Percentiles rank a stretch among this genome's conserved stretches.
Evolutionary conservation across 2,329 filamentous ascomycete genomes (phyloP).

Genomic region (Penicillium sp.): DNA sequence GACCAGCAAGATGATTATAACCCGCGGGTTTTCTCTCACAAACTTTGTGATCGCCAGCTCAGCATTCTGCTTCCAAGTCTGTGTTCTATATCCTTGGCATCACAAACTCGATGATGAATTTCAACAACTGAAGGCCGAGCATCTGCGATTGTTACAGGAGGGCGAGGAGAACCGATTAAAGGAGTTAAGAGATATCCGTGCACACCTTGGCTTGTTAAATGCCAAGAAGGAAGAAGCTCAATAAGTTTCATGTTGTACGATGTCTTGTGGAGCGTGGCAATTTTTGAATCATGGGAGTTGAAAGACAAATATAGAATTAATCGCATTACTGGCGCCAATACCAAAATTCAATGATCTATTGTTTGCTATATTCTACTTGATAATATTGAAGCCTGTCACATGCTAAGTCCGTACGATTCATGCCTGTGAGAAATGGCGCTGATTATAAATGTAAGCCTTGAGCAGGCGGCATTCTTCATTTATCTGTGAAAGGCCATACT

Average conservation of each 20-base stretch:
- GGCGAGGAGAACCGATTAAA: no score
- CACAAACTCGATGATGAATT: constrained; percentile 64
- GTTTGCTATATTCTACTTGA: no score
- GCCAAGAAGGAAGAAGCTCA: no score
- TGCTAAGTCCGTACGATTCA: no score
- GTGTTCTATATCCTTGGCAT: constrained; percentile 70
- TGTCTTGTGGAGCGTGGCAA: neutral
- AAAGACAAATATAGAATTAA: no score
- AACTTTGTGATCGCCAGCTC: constrained; percentile 67
- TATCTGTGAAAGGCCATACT: neutral
- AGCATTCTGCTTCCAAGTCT: constrained; percentile 66
- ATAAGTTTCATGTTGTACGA: neutral
- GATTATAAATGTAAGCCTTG: no score
- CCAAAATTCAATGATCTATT: no score
- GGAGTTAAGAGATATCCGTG: no score
- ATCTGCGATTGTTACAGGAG: constrained; percentile 40
- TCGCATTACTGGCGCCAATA: no score
- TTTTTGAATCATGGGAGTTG: neutral
- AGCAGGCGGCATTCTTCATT: no score
- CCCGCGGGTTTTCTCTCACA: constrained; percentile 57
- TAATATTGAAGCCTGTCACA: no score
- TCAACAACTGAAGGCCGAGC: constrained; percentile 58
- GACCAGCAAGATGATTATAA: constrained; percentile 42
- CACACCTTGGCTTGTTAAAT: neutral
- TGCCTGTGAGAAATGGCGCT: no score